phyloP scores from a whole-genome alignment of 2,329 filamentous ascomycete genomes.

The Alternaria panax region DNA sequence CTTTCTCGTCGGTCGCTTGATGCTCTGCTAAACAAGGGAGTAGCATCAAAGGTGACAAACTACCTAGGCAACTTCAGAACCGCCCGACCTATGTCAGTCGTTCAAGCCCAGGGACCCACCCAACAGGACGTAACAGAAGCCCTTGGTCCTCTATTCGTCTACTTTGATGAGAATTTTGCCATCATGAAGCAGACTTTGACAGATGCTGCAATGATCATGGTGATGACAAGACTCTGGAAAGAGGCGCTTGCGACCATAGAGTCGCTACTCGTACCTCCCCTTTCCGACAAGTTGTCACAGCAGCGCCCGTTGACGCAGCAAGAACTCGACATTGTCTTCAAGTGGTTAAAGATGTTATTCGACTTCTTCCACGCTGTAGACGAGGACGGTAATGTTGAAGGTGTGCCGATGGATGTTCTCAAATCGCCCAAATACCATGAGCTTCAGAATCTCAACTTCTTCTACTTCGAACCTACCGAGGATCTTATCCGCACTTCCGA shows the following conservation, averaged over 20 bases:
- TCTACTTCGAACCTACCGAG: conserved; percentile 93
- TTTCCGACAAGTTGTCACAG: conserved; percentile 91
- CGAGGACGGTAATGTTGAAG: conserved; percentile 83
- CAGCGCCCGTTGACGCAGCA: conserved; percentile 84
- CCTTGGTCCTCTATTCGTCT: conserved; percentile 83
- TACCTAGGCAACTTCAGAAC: conserved; percentile 62
- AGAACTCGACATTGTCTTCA: conserved; percentile 93
- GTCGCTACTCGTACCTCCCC: conserved; percentile 84
- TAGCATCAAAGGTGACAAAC: conserved; percentile 72
- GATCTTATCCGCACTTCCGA: conserved; percentile 95
- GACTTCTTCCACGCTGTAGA: conserved; percentile 95
- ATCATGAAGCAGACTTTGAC: conserved; percentile 98
- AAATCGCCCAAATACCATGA: conserved; percentile 99
- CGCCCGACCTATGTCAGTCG: conserved; percentile 57
- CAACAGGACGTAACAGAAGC: conserved; percentile 79
- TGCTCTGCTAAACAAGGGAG: conserved; percentile 74
- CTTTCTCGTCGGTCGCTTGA: conserved; percentile 83
- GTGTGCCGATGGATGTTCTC: conserved; percentile 87
- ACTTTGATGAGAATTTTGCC: conserved; percentile 98
- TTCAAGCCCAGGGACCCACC: conserved; percentile 67
- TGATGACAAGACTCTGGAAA: conserved; percentile 98
- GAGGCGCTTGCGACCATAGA: conserved; percentile 94
- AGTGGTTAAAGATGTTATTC: conserved; percentile 89
- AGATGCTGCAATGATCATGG: conserved; percentile 94
- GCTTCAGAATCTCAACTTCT: conserved; percentile 94